Evolutionary conservation across 2,329 filamentous ascomycete species (phyloP).

Genomic region (Ambrosiella beaveri): DNA sequence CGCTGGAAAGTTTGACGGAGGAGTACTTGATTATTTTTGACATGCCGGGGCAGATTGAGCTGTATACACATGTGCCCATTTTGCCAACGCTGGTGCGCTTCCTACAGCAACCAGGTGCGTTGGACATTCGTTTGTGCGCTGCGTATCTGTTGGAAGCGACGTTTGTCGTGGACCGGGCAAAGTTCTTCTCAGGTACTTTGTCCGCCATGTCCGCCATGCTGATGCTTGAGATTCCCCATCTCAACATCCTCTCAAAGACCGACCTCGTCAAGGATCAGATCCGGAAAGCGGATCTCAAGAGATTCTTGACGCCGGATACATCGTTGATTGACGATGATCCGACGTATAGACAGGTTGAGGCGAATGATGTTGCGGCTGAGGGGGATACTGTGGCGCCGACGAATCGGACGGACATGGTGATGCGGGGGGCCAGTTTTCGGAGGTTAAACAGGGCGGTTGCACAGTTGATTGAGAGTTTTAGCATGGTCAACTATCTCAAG

Average conservation of each 20-base stretch:
- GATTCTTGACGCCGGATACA: conserved; percentile 76
- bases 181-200: conserved; percentile 91
- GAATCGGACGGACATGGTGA: conserved; percentile 50
- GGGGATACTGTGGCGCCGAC: conserved; percentile 20
- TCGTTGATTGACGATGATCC: conserved; percentile 68
- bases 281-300: conserved; percentile 70
- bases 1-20: conserved; percentile 70
- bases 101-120: conserved; percentile 57
- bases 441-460: conserved; percentile 76
- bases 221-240: conserved; percentile 90
- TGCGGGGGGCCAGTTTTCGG: conserved; percentile 69
- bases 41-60: conserved; percentile 96
- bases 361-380: conserved; percentile 44
- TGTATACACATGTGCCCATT: conserved; percentile 93
- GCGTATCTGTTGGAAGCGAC: conserved; percentile 90
- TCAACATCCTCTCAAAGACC: conserved; percentile 97
- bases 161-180: conserved; percentile 87
- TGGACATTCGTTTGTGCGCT: conserved; percentile 85
- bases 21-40: conserved; percentile 97
- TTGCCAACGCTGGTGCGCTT: conserved; percentile 70
- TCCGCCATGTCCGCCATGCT: conserved; percentile 98
- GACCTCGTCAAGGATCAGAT: conserved; percentile 85
- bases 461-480: conserved; percentile 86
- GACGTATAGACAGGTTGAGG: conserved; percentile 24
- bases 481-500: conserved; percentile 90